Percentiles rank a stretch among this genome's conserved stretches.
These are phyloP conservation scores for Cryphonectria nitschkei DNA, from an alignment of 2,329 filamentous ascomycete species.

Conservation along the genomic window DNA sequence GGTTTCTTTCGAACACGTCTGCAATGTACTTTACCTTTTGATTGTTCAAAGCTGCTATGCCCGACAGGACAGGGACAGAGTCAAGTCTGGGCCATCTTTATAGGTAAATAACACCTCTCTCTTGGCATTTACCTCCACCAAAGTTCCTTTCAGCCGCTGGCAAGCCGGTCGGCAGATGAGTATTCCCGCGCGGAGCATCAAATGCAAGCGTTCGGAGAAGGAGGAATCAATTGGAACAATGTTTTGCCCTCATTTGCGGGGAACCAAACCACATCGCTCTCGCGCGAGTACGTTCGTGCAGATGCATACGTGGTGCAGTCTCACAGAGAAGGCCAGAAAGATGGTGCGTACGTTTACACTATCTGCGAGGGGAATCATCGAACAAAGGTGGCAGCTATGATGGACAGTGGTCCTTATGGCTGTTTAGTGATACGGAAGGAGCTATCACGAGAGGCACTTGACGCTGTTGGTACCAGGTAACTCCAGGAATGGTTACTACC, in stretches of 20 bases:
- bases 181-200: not conserved
- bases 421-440: not conserved
- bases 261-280: not conserved
- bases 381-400: not conserved
- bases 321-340: not conserved
- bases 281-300: not conserved
- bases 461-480: no score
- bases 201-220: not conserved
- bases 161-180: not conserved
- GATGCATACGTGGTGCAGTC: not conserved
- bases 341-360: not conserved
- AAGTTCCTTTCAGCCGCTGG: not conserved
- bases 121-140: not conserved
- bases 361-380: not conserved
- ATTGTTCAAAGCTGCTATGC: not conserved
- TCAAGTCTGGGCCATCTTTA: not conserved
- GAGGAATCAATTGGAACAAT: not conserved
- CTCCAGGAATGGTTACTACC: no score
- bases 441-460: not conserved
- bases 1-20: not conserved
- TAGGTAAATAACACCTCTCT: not conserved
- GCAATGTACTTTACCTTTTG: not conserved
- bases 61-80: not conserved
- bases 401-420: not conserved
- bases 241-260: not conserved